Base-by-base conservation (phyloP, 768 basidiomycete genomes). In the Boletus sp. region DNA sequence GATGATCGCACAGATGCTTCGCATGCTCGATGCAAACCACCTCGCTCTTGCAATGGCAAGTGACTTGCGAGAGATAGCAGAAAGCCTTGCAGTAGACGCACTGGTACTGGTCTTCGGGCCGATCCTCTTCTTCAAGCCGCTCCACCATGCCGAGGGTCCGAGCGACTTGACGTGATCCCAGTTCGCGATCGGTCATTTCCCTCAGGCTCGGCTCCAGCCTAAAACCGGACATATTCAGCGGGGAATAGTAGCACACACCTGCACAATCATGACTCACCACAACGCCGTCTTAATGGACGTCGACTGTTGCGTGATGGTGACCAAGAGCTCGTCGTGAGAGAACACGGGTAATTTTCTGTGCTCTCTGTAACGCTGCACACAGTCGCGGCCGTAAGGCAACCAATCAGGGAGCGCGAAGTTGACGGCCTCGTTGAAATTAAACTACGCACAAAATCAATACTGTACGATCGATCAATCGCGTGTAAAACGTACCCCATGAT, bases 361-460 rank as follows among this genome's bases (percentile, higher is more conserved):
- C 60, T 92, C 86, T 64, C 92, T 86, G 71, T 99, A 98, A 42
- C 92, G 83, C 67, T 87, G 81, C 12, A 95, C 93, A 67, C 94
- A 97, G 55, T 90, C 90, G 40, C 90, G 82, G 36, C 92, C 97
- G 60, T 83, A 85, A 8, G 88, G 78, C 46, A 98, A 76, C 97
- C 97, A 99, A 70, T 98, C 94, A 28, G 94, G 92, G 29, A 97
- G 78, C 11, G 97, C 96, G 67, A 98, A 98, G 72, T 99, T 98
- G 67, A 98, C 96, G 4, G 96, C 97, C 76, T 98, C 97, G 71
- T 98, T 98, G 78, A 98, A 95, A 75, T 99, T 99, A 66, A 98
- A 77, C 94, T 97, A 66, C 57, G 67, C 57, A 66, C 61, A 59
- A 68, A 63, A 60, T 71, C 64, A 66, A 56, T 50, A 46, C 44